Evolutionary conservation across 1,139 yeast species (phyloP).

Genomic region (Kurtzmaniella quercitrusa): DNA sequence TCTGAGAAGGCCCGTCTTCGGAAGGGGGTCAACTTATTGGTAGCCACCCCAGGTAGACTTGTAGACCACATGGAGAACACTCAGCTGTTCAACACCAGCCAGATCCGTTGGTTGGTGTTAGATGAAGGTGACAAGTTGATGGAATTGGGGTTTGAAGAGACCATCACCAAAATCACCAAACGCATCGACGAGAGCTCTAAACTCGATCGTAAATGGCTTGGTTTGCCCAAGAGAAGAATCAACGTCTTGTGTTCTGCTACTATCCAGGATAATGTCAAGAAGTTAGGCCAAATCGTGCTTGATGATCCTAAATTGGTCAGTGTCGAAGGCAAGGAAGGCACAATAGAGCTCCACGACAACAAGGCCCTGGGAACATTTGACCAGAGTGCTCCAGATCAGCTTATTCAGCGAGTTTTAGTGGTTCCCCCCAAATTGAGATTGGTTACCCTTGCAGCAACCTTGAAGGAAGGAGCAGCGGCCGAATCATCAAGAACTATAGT

Average conservation of each 20-base stretch:
- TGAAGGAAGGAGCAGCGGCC: conserved; percentile 31
- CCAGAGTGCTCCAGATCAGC: conserved; percentile 82
- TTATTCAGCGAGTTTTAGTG: conserved; percentile 68
- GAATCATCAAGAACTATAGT: conserved; percentile 61
- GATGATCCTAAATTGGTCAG: conserved; percentile 65
- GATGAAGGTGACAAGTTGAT: conserved; percentile 96
- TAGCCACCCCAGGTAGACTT: conserved; percentile 89
- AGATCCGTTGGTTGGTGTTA: conserved; percentile 75
- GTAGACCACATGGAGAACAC: conserved; percentile 94
- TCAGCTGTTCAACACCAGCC: conserved; percentile 57
- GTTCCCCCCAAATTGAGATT: conserved; percentile 90
- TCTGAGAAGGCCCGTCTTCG: conserved; percentile 87
- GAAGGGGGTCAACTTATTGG: conserved; percentile 83
- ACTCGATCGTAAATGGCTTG: conserved; percentile 40
- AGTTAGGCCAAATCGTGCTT: conserved; percentile 74
- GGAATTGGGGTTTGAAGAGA: conserved; percentile 94
- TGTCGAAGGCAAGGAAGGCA: conserved; percentile 28
- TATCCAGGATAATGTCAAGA: conserved; percentile 72
- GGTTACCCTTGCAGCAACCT: conserved; percentile 68
- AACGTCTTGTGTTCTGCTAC: conserved; percentile 94
- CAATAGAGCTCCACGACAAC: conserved; percentile 38
- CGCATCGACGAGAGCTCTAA: conserved; percentile 45
- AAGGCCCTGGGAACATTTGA: conserved; percentile 22
- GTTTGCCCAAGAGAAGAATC: conserved; percentile 65
- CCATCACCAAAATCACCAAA: conserved; percentile 70